Percentiles rank a stretch among this genome's conserved stretches.
Conservation (phyloP, 257 asterid species). For the Echium plantagineum region DNA sequence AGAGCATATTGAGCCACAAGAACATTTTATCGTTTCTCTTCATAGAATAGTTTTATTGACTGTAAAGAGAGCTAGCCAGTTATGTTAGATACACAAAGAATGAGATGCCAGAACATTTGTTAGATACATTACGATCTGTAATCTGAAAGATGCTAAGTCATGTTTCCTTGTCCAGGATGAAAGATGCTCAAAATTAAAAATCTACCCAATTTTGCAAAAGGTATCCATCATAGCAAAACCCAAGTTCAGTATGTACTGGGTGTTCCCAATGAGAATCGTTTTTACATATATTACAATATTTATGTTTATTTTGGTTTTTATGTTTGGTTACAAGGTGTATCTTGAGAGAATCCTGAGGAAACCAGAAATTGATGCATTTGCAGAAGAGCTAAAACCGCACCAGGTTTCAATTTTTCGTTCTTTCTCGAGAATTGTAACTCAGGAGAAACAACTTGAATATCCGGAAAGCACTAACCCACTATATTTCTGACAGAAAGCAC, state of each 20-base stretch:
- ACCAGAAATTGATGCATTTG: slow-evolving; percentile 95
- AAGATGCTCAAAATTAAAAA: slow-evolving; percentile 89
- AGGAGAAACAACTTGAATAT: background rate
- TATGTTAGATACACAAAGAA: too few species aligned
- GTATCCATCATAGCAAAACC: too few species aligned
- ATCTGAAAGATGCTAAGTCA: slow-evolving; percentile 3
- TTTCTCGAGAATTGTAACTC: background rate
- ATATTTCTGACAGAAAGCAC: slow-evolving; percentile 58
- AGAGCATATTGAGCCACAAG: too few species aligned
- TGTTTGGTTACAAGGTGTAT: slow-evolving; percentile 59
- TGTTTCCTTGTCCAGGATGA: slow-evolving; percentile 54
- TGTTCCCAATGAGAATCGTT: background rate
- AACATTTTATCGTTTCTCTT: too few species aligned
- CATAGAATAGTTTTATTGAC: too few species aligned
- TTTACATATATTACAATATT: background rate
- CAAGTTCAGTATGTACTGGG: slow-evolving; percentile 27
- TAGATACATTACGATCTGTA: background rate
- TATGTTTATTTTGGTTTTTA: background rate
- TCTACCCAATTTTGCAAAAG: slow-evolving; percentile 96
- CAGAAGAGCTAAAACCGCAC: slow-evolving; percentile 94
- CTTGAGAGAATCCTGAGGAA: slow-evolving; percentile 92
- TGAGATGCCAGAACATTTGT: too few species aligned
- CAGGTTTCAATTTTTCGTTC: slow-evolving; percentile 42
- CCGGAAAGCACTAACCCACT: background rate
- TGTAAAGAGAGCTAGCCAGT: too few species aligned